Evolutionary conservation across 352 stramenopile species (phyloP), one percentile per base, ranked within the genome.

Genomic region (Pythium aquatile): DNA sequence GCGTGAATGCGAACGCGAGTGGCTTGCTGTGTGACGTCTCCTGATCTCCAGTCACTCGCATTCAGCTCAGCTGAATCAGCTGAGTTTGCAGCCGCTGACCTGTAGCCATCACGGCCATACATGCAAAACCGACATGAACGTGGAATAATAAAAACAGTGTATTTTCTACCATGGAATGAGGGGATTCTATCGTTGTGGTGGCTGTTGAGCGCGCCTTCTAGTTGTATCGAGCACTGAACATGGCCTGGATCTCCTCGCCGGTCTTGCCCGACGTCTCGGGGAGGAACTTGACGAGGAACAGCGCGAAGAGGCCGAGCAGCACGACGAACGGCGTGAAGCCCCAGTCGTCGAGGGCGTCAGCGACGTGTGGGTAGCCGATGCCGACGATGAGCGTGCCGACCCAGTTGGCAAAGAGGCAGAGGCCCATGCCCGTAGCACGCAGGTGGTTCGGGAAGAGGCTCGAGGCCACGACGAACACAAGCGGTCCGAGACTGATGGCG

Each of bases 361-460:
- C 69, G 26, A 86, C 70, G 72, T 83, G 85, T 28, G 81, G 83
- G 64, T 85, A 92, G 53, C 58, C 69, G 20, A 90, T 70, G 16
- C 81, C 81, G 14, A 88, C 73, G 20, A 77, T 52, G 5, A 90
- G 61, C 59, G 83, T 88, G 58, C 57, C 75, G 20, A 76, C 16
- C 75, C 75, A 91, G 17, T 81, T 84, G 37, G 61, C 56, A 20
- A 55, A 65, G 55, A 80, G 76, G 48, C 73, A 76, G 55, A 83
- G 39, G 2, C 73, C 75, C 10, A 54, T 81, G 29, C 77, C 78
- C 0, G 65, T 76, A 1, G 79, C 74, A 26, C 81, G 81, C 9
- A 83, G 66, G 33, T 73, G 77, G 35, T 83, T 72, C n/a, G 85
- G 81, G 44, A 87, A 89, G 53, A 85, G 69, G 55, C 86, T 78